Conservation (phyloP, 75 land plant species). For the Pinus taeda region DNA sequence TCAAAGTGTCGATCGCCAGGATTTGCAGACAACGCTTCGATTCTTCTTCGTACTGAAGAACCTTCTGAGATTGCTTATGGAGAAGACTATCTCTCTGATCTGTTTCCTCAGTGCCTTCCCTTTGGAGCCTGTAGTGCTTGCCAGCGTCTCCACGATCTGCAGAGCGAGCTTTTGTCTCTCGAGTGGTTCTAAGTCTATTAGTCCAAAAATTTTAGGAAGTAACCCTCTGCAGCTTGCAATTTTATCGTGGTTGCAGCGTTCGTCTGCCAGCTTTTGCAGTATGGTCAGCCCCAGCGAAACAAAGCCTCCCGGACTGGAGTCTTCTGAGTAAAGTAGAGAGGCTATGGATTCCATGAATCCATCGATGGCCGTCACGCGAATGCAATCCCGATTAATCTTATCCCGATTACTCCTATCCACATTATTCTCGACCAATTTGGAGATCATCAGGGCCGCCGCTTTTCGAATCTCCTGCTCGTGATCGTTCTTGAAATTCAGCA, state of each 20-base stretch:
- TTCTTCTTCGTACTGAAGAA: slow-evolving; percentile 26
- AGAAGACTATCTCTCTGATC: slow-evolving; percentile 66
- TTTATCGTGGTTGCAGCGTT: neutral
- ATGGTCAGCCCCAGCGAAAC: slow-evolving; percentile 15
- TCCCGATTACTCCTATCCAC: too few relatives aligned
- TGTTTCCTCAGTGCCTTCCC: slow-evolving; percentile 59
- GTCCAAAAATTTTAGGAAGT: neutral
- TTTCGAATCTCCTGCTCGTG: too few relatives aligned
- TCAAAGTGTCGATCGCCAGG: slow-evolving; percentile 60
- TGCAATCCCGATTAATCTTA: slow-evolving; percentile 44
- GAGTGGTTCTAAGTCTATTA: too few relatives aligned
- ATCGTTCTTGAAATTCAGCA: too few relatives aligned
- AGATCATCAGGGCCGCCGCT: too few relatives aligned
- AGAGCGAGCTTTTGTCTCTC: slow-evolving; percentile 31
- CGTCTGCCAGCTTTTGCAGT: slow-evolving; percentile 19
- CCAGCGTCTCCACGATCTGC: too few relatives aligned
- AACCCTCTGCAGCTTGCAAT: too few relatives aligned
- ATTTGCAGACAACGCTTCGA: slow-evolving; percentile 23
- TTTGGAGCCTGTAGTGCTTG: slow-evolving; percentile 6
- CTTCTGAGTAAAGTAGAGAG: slow-evolving; percentile 38
- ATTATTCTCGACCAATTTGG: slow-evolving; percentile 1
- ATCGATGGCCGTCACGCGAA: slow-evolving; percentile 67
- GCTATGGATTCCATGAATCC: slow-evolving; percentile 79
- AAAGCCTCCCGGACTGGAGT: neutral
- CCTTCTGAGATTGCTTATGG: slow-evolving; percentile 71